A percentile compares a stretch with the other conserved stretches of the same genome.
Evolutionary conservation across 495 filamentous ascomycete species (phyloP).

Genomic region (Penicillium antarcticum): DNA sequence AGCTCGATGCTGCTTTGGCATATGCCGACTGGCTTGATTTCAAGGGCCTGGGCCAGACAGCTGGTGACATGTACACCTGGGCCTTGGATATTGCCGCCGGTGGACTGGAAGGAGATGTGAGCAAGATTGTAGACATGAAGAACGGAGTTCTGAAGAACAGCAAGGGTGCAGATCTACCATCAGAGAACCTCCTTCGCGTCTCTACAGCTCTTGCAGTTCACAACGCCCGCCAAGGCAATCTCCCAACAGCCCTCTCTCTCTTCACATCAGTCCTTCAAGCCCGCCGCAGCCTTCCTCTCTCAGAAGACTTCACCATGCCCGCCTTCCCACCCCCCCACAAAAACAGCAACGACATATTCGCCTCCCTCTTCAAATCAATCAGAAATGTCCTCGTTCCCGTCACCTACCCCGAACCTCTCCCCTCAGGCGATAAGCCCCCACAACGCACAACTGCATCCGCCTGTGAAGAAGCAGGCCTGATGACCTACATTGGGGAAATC

Average conservation of each 20-base stretch:
- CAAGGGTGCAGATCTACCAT: slow-evolving; percentile 46
- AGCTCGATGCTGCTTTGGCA: slow-evolving; percentile 71
- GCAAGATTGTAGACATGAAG: slow-evolving; percentile 52
- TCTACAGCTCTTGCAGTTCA: slow-evolving; percentile 76
- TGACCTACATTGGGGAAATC: slow-evolving; percentile 92
- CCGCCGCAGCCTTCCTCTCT: slow-evolving; percentile 45
- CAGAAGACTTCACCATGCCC: slow-evolving; percentile 25
- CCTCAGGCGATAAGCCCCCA: slow-evolving; percentile 63
- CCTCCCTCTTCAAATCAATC: slow-evolving; percentile 31
- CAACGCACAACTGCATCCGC: slow-evolving; percentile 54
- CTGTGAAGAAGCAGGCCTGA: slow-evolving; percentile 81
- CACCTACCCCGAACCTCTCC: slow-evolving; percentile 61
- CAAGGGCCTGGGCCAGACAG: slow-evolving; percentile 59
- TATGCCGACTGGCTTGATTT: slow-evolving; percentile 82
- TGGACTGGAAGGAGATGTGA: slow-evolving; percentile 41
- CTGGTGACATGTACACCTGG: slow-evolving; percentile 68
- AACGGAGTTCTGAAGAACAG: slow-evolving; percentile 57
- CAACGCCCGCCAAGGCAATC: slow-evolving; percentile 62
- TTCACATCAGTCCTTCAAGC: slow-evolving; percentile 81
- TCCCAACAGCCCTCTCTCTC: slow-evolving; percentile 71
- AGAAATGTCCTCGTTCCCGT: slow-evolving; percentile 45
- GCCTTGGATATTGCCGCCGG: slow-evolving; percentile 64
- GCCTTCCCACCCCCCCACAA: slow-evolving; percentile 51
- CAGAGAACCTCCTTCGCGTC: slow-evolving; percentile 68
- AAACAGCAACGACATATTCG: slow-evolving; percentile 54